Evolutionary conservation across 257 asterid species (phyloP).

Genomic region (Voacanga thouarsii): DNA sequence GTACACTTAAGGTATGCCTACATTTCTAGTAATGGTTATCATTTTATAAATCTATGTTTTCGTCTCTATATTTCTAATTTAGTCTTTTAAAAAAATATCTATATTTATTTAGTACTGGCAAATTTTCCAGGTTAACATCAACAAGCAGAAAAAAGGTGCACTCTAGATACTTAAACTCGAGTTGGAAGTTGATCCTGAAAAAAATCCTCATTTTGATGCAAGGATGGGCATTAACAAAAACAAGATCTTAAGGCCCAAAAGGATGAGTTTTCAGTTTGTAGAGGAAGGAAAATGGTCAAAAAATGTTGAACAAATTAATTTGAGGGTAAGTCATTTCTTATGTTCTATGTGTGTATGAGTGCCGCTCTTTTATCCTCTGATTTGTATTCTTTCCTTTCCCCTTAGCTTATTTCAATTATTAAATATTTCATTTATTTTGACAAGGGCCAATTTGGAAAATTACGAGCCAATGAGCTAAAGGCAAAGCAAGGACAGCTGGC

Average conservation of each 20-base stretch:
- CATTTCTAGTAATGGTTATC: not conserved
- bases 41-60: not conserved
- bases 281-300: slow-evolving; percentile 99
- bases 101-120: not conserved
- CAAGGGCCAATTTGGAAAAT: slow-evolving; percentile 96
- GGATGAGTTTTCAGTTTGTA: slow-evolving; percentile 79
- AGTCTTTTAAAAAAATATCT: not conserved
- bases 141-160: slow-evolving; percentile 93
- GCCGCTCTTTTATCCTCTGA: not conserved
- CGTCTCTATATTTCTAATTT: not conserved
- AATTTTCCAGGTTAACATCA: slow-evolving; percentile 72
- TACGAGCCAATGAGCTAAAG: slow-evolving; percentile 86
- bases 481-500: slow-evolving; percentile 91
- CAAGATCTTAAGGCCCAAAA: slow-evolving; percentile 88
- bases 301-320: slow-evolving; percentile 76
- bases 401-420: not conserved
- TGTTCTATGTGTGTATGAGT: not conserved
- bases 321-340: slow-evolving; percentile 47
- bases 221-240: slow-evolving; percentile 79
- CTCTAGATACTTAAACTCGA: slow-evolving; percentile 95
- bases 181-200: slow-evolving; percentile 85
- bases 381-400: slow-evolving; percentile 2
- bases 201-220: slow-evolving; percentile 83
- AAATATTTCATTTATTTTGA: slow-evolving; percentile 13
- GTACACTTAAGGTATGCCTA: slow-evolving; percentile 81